Evolutionary conservation across 805 yeast species (phyloP), one percentile per base, ranked within the genome.

Genomic region (Saturnispora dispora): DNA sequence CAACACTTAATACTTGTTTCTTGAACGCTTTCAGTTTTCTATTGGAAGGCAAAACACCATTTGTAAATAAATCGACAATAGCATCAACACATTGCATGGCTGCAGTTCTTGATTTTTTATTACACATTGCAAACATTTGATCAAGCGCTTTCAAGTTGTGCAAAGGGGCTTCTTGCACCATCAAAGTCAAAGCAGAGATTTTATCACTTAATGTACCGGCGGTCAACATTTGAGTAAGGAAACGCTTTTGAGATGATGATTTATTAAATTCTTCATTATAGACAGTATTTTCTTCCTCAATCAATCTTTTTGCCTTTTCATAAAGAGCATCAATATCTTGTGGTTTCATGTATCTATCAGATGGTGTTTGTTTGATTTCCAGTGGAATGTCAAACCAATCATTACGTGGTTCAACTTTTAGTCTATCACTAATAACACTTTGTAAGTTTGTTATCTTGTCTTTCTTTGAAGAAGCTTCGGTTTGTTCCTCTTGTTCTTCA

Each of bases 191-290:
- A 0, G 99, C 96, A 46, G 96, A 87, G 51, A 93, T 86, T 70
- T 93, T 89, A 83, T 93, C 99, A 60, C 82, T 84, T 60, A 91
- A 75, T 0, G 99, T 93, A 86, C 99, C 99, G 58, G 81, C 84
- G 5, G 89, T 76, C 61, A 93, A 77, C 58, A 93, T 84, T 68
- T 91, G 95, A 1, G 91, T 78, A 74, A 88, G 79, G 66, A 91
- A 91, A 74, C 87, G 84, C 64, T 80, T 82, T 71, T 86, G 96
- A 5, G 95, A 85, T 39, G 84, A 81, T 51, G 83, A 78, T 57
- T 81, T 81, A 51, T 85, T 78, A 63, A 83, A 83, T 63, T 84
- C 95, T 54, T 81, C 83, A 55, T 79, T 75, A 64, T 86, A 91
- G 0, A 73, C 61, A 52, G 77, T 74, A 65, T 88, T 88, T 53